These are phyloP conservation scores for Periconia macrospinosa DNA, from an alignment of 2,329 filamentous ascomycete species.

Conservation along the genomic window DNA sequence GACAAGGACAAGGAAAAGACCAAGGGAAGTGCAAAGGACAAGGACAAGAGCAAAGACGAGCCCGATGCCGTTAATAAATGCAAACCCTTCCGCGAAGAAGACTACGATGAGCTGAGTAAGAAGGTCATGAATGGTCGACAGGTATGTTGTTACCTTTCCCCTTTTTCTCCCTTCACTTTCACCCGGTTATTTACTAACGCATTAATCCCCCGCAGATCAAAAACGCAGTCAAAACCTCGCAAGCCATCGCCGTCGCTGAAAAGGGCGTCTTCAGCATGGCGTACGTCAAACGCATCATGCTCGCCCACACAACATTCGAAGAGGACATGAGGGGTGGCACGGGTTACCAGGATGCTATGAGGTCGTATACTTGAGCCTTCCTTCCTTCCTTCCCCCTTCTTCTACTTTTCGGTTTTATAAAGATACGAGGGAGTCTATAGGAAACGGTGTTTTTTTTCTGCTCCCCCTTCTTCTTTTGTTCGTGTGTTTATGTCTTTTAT, in stretches of 20 bases:
- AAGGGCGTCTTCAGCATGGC: conserved; percentile 71
- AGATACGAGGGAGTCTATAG: too few relatives aligned
- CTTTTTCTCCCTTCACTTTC: not conserved
- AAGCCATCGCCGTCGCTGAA: conserved; percentile 79
- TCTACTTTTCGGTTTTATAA: too few relatives aligned
- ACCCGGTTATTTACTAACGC: not conserved
- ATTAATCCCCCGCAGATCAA: conserved; percentile 79
- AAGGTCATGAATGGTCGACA: conserved; percentile 71
- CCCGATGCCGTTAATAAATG: not conserved
- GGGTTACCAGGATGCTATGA: conserved; percentile 82
- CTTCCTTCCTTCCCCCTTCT: too few relatives aligned
- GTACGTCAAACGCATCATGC: conserved; percentile 80
- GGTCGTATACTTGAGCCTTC: conserved; percentile 65
- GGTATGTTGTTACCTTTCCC: conserved; percentile 43
- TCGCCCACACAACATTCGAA: conserved; percentile 81
- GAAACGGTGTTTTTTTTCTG: too few relatives aligned
- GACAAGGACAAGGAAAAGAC: too few relatives aligned
- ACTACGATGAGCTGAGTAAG: conserved; percentile 67
- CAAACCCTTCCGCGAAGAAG: conserved; percentile 62
- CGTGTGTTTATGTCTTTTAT: too few relatives aligned
- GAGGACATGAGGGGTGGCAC: conserved; percentile 78
- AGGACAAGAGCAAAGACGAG: conserved; percentile 55
- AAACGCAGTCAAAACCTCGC: conserved; percentile 81
- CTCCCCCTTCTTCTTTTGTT: too few relatives aligned
- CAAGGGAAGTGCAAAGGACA: conserved; percentile 56